Base-by-base conservation (phyloP, 2,329 filamentous ascomycete species). In the Exophiala sp. region DNA sequence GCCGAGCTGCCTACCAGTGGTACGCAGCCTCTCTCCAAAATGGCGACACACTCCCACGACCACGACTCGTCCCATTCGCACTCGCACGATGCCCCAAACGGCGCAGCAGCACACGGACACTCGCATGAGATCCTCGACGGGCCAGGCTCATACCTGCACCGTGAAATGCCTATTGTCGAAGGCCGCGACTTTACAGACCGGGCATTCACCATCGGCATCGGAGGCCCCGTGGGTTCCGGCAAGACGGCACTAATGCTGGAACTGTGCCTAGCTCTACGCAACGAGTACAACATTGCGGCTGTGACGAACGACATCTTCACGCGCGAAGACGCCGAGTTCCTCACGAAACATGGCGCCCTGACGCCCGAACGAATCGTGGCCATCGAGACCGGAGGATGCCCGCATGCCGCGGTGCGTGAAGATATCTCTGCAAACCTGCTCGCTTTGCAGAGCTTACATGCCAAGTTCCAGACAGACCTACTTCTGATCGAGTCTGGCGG, bases 221-320 rank as follows among this genome's bases (percentile, higher is more conserved):
- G 93, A 72, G 93, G 93, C 37, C 93, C 93, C 54, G 93, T 98
- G 46, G 93, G 93, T 58, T 96, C 90, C 19, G 93, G 93, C 65
- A 98, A 98, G 71, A 97, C 93, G 0, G 93, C 93, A 14, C 80
- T 97, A 22, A 97, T 98, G 91, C 82, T 96, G 9, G 85, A 87
- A 32, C 86, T 97, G 60, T 96, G 89, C 74, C 83, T 83, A 29
- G 84, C 85, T 6, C 82, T 98, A 5, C 86, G 93, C 55, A 76
- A 83, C 43, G 75, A 79, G 48, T 90, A 87, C 79, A 88, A 83
- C 65, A 86, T 98, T 63, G 93, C 93, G 1, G 93, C 89, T 53
- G 91, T 98, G 18, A 98, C 93, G 43, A 60, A 60, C 46, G 53
- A 57, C 53, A 58, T 57, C 46, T 60, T 57, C 40, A 58, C 63